These are phyloP conservation scores for Lenzites betulinus DNA, from an alignment of 768 basidiomycete genomes.

Conservation along the genomic window DNA sequence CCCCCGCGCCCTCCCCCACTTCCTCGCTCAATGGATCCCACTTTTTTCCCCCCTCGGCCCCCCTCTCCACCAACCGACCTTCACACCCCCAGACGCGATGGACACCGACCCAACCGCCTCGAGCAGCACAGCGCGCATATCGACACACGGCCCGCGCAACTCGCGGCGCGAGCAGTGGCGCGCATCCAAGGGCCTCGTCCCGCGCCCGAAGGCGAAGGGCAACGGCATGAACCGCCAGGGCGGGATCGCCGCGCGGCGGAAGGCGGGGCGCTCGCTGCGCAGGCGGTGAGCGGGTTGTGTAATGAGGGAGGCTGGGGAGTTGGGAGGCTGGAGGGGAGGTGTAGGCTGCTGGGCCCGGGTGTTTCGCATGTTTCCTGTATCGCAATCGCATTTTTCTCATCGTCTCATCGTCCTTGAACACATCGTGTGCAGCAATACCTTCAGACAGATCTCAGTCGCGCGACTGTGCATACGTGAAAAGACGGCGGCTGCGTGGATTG, in stretches of 20 bases:
- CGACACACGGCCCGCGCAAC: constrained; percentile 79
- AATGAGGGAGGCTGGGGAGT: not conserved
- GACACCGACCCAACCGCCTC: constrained; percentile 45
- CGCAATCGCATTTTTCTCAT: not conserved
- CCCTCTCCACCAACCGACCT: not conserved
- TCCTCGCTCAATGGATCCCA: not conserved
- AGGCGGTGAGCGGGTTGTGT: constrained; percentile 68
- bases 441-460: too few species aligned
- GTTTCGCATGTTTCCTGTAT: not conserved
- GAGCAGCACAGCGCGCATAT: constrained; percentile 45
- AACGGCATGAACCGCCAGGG: constrained; percentile 72
- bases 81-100: constrained; percentile 47
- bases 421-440: not conserved
- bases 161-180: constrained; percentile 85
- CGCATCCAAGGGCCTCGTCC: constrained; percentile 69
- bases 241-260: constrained; percentile 56
- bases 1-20: not conserved
- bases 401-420: not conserved
- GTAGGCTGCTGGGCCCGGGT: too few species aligned
- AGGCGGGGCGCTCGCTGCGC: constrained; percentile 69
- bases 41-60: not conserved
- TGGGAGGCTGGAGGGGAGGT: too few species aligned
- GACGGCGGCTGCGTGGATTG: constrained; percentile 13
- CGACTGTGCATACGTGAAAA: not conserved
- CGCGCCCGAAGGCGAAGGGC: constrained; percentile 50